These are phyloP conservation scores for Pseudocercospora pini-densiflorae DNA, from an alignment of 2,329 filamentous ascomycete genomes.

Conservation along the genomic window DNA sequence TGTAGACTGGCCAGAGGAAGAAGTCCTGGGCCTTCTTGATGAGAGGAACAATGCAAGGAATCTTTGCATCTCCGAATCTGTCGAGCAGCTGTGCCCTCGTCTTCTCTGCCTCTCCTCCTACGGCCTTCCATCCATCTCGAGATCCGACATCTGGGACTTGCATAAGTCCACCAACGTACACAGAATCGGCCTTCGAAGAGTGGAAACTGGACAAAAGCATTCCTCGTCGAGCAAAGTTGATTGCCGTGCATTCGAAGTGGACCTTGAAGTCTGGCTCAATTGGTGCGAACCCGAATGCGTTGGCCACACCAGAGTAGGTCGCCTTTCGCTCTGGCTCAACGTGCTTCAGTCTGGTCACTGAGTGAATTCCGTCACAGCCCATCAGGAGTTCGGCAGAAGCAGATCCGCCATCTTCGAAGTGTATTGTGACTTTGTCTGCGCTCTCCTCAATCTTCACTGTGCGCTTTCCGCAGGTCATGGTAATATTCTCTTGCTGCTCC, in stretches of 20 bases:
- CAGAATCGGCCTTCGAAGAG: constrained; percentile 40
- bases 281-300: constrained; percentile 52
- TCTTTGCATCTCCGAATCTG: constrained; percentile 46
- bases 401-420: constrained; percentile 43
- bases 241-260: constrained; percentile 49
- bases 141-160: constrained; percentile 48
- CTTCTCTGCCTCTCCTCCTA: constrained; percentile 49
- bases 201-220: constrained; percentile 52
- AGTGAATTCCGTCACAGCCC: constrained; percentile 46
- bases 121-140: constrained; percentile 52
- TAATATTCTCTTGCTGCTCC: constrained; percentile 47
- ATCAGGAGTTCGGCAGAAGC: constrained; percentile 42
- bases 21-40: constrained; percentile 50
- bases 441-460: constrained; percentile 48
- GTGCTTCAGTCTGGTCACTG: constrained; percentile 48
- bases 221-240: constrained; percentile 52
- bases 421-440: constrained; percentile 39
- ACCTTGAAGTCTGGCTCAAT: constrained; percentile 42
- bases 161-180: constrained; percentile 53
- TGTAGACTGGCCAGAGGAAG: constrained; percentile 54
- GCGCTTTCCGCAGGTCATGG: constrained; percentile 49
- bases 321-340: constrained; percentile 50
- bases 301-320: constrained; percentile 51
- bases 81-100: constrained; percentile 48
- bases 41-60: constrained; percentile 43